Evolutionary conservation across 192 early-diverging fungal genomes (phyloP).

Genomic region (Mortierella claussenii): DNA sequence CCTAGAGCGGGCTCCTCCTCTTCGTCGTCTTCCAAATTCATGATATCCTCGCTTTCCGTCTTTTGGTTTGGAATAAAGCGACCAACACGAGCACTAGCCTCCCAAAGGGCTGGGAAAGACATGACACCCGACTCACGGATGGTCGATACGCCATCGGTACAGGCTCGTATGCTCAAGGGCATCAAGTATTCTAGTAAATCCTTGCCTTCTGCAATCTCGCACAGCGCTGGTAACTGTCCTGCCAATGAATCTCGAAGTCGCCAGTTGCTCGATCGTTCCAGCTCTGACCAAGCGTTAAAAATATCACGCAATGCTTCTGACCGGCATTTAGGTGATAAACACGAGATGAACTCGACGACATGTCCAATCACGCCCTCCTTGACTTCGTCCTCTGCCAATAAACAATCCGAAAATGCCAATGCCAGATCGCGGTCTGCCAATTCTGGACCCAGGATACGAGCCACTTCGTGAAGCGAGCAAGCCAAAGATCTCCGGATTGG

Average conservation of each 20-base stretch:
- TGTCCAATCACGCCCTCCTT: conserved; percentile 77
- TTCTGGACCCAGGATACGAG: conserved; percentile 65
- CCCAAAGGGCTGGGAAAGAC: conserved; percentile 36
- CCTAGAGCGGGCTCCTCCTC: conserved; percentile 13
- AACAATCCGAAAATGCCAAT: conserved; percentile 61
- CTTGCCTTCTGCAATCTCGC: conserved; percentile 68
- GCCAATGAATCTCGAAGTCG: conserved; percentile 79
- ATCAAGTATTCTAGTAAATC: conserved; percentile 73
- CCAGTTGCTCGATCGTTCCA: conserved; percentile 72
- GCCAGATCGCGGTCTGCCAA: conserved; percentile 64
- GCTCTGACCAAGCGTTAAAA: conserved; percentile 74
- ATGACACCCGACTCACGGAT: conserved; percentile 65
- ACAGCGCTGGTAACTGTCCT: conserved; percentile 73
- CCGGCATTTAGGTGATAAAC: conserved; percentile 68
- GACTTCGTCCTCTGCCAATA: conserved; percentile 69
- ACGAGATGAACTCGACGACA: conserved; percentile 73
- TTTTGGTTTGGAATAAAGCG: conserved; percentile 11
- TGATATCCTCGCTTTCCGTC: not conserved
- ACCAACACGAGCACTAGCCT: conserved; percentile 26
- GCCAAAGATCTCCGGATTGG: conserved; percentile 68
- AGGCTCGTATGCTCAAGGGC: conserved; percentile 70
- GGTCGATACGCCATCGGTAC: conserved; percentile 62
- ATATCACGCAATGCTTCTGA: conserved; percentile 75
- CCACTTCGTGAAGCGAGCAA: conserved; percentile 69
- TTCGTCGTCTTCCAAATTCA: not conserved